A percentile compares a stretch with the other conserved stretches of the same genome.
phyloP scores from a whole-genome alignment of 768 basidiomycete genomes.

The Termitomyces sp. region DNA sequence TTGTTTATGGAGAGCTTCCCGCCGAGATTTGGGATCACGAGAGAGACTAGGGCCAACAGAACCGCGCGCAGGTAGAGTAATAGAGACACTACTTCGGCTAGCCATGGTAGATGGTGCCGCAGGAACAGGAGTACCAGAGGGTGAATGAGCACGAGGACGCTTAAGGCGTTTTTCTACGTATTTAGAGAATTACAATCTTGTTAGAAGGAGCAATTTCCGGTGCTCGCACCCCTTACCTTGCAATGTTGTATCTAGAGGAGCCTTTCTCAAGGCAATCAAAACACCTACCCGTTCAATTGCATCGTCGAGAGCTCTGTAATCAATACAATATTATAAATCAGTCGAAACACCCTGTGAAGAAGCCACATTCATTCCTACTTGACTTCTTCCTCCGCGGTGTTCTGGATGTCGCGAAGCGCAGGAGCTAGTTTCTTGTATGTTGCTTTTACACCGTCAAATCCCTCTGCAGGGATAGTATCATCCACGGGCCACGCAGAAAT shows the following conservation, averaged over 20 bases:
- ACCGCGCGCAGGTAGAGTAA: slow-evolving; percentile 49
- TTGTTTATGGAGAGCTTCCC: slow-evolving; percentile 56
- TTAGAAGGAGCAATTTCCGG: neutral
- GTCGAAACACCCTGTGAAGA: neutral
- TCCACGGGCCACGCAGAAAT: slow-evolving; percentile 69
- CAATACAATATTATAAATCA: neutral
- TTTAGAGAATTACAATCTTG: neutral
- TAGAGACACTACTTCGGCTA: slow-evolving; percentile 42
- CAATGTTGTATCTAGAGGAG: slow-evolving; percentile 46
- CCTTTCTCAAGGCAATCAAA: slow-evolving; percentile 68
- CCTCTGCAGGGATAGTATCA: slow-evolving; percentile 62
- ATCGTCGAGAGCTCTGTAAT: slow-evolving; percentile 59
- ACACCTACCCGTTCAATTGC: slow-evolving; percentile 65
- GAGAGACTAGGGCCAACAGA: slow-evolving; percentile 57
- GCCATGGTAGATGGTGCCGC: slow-evolving; percentile 23
- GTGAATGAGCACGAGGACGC: slow-evolving; percentile 67
- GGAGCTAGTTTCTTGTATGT: slow-evolving; percentile 56
- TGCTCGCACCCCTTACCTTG: slow-evolving; percentile 39
- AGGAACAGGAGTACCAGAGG: slow-evolving; percentile 50
- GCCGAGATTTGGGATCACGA: slow-evolving; percentile 62
- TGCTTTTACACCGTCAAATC: slow-evolving; percentile 55
- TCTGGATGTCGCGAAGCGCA: slow-evolving; percentile 59
- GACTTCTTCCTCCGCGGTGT: slow-evolving; percentile 52
- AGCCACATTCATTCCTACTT: slow-evolving; percentile 38
- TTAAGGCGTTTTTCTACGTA: slow-evolving; percentile 67